Conservation (phyloP, 139 green algal genomes). For the Chlamydomonas sp. region DNA sequence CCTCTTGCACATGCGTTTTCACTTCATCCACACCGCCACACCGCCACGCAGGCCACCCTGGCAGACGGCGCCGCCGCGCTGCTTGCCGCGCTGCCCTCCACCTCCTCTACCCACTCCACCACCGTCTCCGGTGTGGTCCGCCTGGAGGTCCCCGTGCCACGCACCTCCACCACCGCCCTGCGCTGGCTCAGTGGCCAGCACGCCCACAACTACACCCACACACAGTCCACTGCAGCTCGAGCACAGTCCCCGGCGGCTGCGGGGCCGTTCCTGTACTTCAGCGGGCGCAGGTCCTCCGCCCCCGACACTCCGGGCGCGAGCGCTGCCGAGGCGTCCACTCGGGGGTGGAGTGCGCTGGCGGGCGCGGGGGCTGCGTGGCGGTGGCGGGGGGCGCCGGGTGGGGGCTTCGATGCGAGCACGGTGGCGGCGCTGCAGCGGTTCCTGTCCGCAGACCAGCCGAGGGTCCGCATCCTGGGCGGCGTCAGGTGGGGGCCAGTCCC, state of each 20-base stretch:
- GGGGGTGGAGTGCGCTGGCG: conserved; percentile 66
- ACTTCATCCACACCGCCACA: background rate
- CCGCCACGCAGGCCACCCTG: background rate
- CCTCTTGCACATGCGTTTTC: background rate
- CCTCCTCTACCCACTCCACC: background rate
- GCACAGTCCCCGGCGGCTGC: conserved; percentile 1
- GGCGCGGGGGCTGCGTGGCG: conserved; percentile 80
- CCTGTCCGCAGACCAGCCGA: conserved; percentile 60
- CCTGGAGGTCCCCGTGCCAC: conserved; percentile 45
- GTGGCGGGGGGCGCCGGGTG: conserved; percentile 72
- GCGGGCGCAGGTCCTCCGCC: conserved; percentile 71
- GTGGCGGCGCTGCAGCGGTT: conserved; percentile 77
- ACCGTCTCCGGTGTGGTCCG: conserved; percentile 40
- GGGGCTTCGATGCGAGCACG: conserved; percentile 47
- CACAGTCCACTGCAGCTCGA: background rate
- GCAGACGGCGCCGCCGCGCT: conserved; percentile 1
- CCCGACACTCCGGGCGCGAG: conserved; percentile 66
- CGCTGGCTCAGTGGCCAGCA: conserved; percentile 62
- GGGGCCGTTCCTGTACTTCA: conserved; percentile 78
- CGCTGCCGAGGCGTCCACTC: conserved; percentile 54
- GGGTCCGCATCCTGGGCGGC: conserved; percentile 83
- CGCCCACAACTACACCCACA: background rate
- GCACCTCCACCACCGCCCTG: conserved; percentile 46
- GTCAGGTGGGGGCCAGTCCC: conserved; percentile 60
- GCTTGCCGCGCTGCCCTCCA: background rate